Base-by-base conservation (phyloP, 1,284 basidiomycete genomes). In the Mixia osmundae region DNA sequence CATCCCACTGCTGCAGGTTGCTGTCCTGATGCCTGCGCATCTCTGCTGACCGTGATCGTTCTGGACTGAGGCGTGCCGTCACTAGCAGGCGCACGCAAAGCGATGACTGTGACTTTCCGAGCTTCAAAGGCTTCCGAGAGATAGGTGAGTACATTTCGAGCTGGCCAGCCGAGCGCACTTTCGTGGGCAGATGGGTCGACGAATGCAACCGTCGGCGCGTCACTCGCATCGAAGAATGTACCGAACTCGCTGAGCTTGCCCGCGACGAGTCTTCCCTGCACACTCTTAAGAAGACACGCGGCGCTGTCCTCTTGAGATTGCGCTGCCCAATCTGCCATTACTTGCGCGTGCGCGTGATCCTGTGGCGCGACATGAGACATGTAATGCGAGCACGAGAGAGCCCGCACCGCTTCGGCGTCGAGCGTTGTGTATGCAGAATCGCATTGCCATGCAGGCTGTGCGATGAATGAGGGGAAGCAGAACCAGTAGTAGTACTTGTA, bases 401-500 rank as follows among this genome's bases (percentile, higher is more conserved):
- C n/a, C n/a, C n/a, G n/a, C n/a, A n/a, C n/a, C n/a, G n/a, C n/a
- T n/a, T n/a, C n/a, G n/a, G n/a, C n/a, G n/a, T n/a, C n/a, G n/a
- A n/a, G n/a, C n/a, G n/a, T n/a, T n/a, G n/a, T n/a, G n/a, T n/a
- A n/a, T n/a, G n/a, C n/a, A n/a, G n/a, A n/a, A n/a, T n/a, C n/a
- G n/a, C n/a, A 66, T 57, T 82, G 71, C 83, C 83, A 91, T 1
- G 71, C 68, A 3, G 83, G 82, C 47, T 78, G 79, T 11, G 76
- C 65, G 0, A 76, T 69, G 39, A 95, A 71, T 0, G 83, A 82
- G 0, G 91, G 91, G 55, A 94, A 91, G 0, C 78, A 78, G 50
- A 94, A 94, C 87, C 89, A 95, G 58, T 97, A 94, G 54, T 76
- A 85, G 55, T 82, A 95, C 45, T 76, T 76, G 62, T 89, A 95